phyloP scores from a whole-genome alignment of 768 basidiomycete species.

The Coprinopsis marcescibilis region DNA sequence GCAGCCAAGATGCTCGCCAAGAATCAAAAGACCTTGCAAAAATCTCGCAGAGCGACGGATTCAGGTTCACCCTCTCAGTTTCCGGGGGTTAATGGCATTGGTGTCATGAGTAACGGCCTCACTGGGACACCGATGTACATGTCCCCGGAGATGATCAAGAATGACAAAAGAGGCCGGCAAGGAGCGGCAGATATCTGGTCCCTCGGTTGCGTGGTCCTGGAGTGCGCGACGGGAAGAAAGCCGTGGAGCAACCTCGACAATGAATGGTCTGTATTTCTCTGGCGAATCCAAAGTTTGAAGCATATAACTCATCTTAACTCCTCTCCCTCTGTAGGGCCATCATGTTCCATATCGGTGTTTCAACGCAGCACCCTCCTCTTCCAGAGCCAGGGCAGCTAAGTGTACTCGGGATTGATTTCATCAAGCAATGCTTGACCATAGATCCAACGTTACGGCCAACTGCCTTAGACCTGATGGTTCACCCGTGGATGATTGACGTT shows the following conservation, averaged over 20 bases:
- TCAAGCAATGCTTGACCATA: slow-evolving; percentile 85
- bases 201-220: slow-evolving; percentile 93
- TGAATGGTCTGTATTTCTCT: slow-evolving; percentile 68
- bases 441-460: slow-evolving; percentile 80
- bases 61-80: slow-evolving; percentile 25
- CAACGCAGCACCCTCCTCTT: slow-evolving; percentile 92
- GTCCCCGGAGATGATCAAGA: slow-evolving; percentile 98
- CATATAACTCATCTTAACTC: slow-evolving; percentile 1
- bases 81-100: slow-evolving; percentile 36
- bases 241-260: slow-evolving; percentile 99
- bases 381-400: slow-evolving; percentile 90
- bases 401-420: slow-evolving; percentile 86
- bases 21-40: slow-evolving; percentile 77
- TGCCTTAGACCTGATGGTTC: slow-evolving; percentile 77
- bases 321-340: slow-evolving; percentile 86
- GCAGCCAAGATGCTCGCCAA: slow-evolving; percentile 94
- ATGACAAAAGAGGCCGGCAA: slow-evolving; percentile 77
- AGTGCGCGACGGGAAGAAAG: slow-evolving; percentile 93
- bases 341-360: slow-evolving; percentile 98
- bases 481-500: slow-evolving; percentile 87
- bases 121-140: slow-evolving; percentile 99
- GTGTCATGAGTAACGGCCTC: slow-evolving; percentile 70
- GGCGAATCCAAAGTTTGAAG: background rate
- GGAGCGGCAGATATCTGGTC: slow-evolving; percentile 99
- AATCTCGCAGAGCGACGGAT: slow-evolving; percentile 56